Base-by-base conservation (phyloP, 106 monocot species). In the Acorus calamus region DNA sequence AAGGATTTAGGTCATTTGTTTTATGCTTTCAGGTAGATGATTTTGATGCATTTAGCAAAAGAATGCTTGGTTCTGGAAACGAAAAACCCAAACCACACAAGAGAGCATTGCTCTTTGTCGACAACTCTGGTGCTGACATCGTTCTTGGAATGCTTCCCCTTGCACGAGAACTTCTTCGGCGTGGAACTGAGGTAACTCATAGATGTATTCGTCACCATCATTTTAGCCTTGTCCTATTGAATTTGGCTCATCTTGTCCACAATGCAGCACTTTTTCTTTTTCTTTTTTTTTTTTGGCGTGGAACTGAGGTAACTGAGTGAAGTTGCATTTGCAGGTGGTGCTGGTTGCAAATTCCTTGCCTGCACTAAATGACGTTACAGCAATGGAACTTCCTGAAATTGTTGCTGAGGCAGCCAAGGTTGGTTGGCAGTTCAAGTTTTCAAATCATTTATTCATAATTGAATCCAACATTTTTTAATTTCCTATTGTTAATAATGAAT, bases 351-450 rank as follows among this genome's bases (percentile, higher is more conserved):
- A 98, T 70, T 98, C 92, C 48, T 73, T 86, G 55, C 88, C 98
- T 43, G 98, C 98, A 78, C 70, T 98, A 66, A 98, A 98, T 79
- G 98, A 98, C 81, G 91, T 98, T 42, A 98, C 98, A 45, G 85
- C 92, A 43, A 73, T 85, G 77, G 98, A 98, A 75, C 86, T 98
- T 69, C 98, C 98, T 61, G 98, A 79, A 71, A 98, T 98, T 73
- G 88, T 98, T 14, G 98, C 98, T 53, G 98, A 98, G 85, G 98
- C 98, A 68, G 92, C 98, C 55, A 98, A 98, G 98, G 98, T 98
- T 69, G 28, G 28, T 28, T 28, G 28, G 28, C 28, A 28, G 28
- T 28, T 28, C 28, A 28, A 28, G 28, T 28, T 28, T 28, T 28
- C 28, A 28, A 28, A 28, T 28, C 28, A 28, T 28, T 28, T 28